These are phyloP conservation scores for Fraxinus dipetala DNA, from an alignment of 305 asterid genomes.

Conservation along the genomic window DNA sequence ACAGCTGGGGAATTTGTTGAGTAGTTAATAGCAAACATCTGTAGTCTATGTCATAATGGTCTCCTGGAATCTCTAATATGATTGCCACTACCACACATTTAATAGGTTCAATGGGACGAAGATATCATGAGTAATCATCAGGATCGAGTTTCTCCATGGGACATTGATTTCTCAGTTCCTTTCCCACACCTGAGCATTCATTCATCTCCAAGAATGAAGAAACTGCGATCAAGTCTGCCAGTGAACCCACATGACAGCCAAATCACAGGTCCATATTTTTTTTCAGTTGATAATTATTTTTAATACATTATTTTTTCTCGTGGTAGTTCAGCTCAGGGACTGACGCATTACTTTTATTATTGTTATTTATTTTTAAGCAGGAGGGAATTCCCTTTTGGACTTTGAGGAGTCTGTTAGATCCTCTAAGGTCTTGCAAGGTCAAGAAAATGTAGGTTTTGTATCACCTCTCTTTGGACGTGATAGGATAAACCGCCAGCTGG, in stretches of 20 bases:
- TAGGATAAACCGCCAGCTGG: conserved; percentile 64
- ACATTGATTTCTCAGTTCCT: conserved; percentile 80
- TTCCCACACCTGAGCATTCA: conserved; percentile 70
- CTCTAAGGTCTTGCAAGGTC: conserved; percentile 99
- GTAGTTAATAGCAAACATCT: background rate
- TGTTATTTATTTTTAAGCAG: conserved; percentile 32
- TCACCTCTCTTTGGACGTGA: conserved; percentile 65
- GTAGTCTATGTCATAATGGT: background rate
- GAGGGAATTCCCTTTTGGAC: conserved; percentile 72
- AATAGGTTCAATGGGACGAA: conserved; percentile 95
- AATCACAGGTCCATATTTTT: conserved; percentile 41
- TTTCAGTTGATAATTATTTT: conserved; percentile 15
- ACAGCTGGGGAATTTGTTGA: background rate
- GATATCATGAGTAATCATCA: conserved; percentile 69
- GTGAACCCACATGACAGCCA: conserved; percentile 55
- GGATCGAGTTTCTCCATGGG: conserved; percentile 97
- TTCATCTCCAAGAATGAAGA: conserved; percentile 79
- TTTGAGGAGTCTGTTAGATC: conserved; percentile 89
- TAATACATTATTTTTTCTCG: background rate
- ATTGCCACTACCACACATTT: conserved; percentile 17
- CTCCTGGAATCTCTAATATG: conserved; percentile 13
- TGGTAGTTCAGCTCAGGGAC: conserved; percentile 7
- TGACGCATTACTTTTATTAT: background rate
- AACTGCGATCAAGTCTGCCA: conserved; percentile 60
- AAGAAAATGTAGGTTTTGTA: conserved; percentile 79